Conservation (phyloP, 2,329 filamentous ascomycete genomes). For the Penicillium polonicum region DNA sequence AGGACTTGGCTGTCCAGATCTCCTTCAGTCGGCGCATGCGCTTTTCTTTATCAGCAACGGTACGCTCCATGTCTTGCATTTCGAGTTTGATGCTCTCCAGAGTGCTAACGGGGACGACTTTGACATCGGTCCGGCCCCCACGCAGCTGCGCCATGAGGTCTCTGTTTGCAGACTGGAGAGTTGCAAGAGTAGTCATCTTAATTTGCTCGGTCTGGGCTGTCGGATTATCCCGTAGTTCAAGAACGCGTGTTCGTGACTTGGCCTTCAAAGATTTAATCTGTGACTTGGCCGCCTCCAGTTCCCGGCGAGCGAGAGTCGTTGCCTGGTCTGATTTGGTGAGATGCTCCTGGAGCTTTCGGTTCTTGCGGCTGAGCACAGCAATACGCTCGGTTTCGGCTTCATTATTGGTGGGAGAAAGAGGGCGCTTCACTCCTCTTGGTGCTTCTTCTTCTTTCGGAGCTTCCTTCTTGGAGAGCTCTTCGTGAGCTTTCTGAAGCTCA, state of each 20-base stretch:
- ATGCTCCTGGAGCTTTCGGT: conserved; percentile 78
- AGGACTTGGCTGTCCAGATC: conserved; percentile 86
- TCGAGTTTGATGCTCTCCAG: conserved; percentile 74
- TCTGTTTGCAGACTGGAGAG: conserved; percentile 78
- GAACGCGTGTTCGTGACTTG: conserved; percentile 73
- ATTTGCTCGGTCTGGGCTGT: conserved; percentile 81
- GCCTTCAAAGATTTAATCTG: conserved; percentile 69
- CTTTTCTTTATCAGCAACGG: conserved; percentile 71
- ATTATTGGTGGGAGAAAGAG: conserved; percentile 56
- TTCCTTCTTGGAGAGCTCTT: conserved; percentile 70
- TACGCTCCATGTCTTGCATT: conserved; percentile 68
- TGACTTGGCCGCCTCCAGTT: conserved; percentile 68
- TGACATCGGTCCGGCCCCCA: conserved; percentile 48
- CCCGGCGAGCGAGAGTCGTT: conserved; percentile 69
- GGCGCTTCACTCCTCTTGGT: conserved; percentile 60
- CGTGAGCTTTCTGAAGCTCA: conserved; percentile 72
- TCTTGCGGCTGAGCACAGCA: conserved; percentile 82
- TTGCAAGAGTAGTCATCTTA: conserved; percentile 74
- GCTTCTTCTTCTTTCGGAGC: conserved; percentile 36
- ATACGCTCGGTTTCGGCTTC: conserved; percentile 66
- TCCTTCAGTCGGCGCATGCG: conserved; percentile 82
- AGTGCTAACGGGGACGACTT: conserved; percentile 72
- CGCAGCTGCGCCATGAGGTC: conserved; percentile 74
- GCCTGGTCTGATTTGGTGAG: conserved; percentile 68
- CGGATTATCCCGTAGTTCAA: conserved; percentile 88